Evolutionary conservation across 441 rosid genomes (phyloP), one percentile per base, ranked within the genome.

Genomic region (Hura crepitans): DNA sequence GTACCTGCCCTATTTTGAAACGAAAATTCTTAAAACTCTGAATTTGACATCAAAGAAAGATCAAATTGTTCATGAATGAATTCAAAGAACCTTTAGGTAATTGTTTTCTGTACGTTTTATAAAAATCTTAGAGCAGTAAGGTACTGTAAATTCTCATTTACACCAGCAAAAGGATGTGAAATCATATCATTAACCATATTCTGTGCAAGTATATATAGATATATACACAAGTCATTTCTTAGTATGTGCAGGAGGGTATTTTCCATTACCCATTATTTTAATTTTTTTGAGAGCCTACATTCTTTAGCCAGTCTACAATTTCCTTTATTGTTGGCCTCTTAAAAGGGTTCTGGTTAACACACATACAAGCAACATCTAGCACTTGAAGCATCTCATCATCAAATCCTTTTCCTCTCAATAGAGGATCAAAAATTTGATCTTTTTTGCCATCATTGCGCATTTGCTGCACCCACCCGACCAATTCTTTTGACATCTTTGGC

Each of bases 271-370:
- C 62, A 51, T 73, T 73, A 33, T 66, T 73, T 60, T 60, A 45
- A 49, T 50, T 60, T 73, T 67, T 50, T 51, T 49, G 23, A 7
- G 76, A 60, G 43, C 66, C 79, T n/a, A 76, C 60, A 17, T 62
- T 68, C 73, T 72, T 64, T 49, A 84, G 75, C 72, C 77, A 72
- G 15, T 80, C 78, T 13, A 79, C 80, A 62, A 84, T 79, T 33
- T 81, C 78, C 72, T 73, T 72, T 68, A 80, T 81, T 12, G 82
- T 73, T 45, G 83, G 87, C 75, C 87, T 80, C 76, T 76, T 76
- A 35, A 77, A 68, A 14, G 82, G 86, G 31, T 80, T 75, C 25
- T 79, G 81, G 28, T 65, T 80, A 18, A 80, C 75, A 72, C 87
- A 81, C 73, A 62, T 33, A 30, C 65, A 84, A 43, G 72, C 81